Evolutionary conservation across 1,284 basidiomycete species (phyloP).

Genomic region (Cryptococcus deneoformans): DNA sequence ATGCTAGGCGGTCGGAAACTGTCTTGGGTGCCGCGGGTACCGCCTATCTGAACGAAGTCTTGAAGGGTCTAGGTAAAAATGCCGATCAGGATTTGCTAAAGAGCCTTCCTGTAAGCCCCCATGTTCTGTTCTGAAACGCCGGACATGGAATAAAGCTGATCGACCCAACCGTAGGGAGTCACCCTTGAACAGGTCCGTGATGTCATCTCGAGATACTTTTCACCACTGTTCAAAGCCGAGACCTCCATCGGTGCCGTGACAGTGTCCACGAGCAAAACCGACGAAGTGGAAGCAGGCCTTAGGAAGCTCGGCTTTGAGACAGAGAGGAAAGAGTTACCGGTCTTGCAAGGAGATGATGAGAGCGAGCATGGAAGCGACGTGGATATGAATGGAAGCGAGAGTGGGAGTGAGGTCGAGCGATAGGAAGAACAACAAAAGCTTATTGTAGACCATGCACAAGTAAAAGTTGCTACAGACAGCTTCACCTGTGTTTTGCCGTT

Average conservation of each 20-base stretch:
- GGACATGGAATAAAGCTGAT: background rate
- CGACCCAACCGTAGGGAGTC: conserved; percentile 55
- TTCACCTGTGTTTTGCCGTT: too few relatives aligned
- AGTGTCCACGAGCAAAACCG: conserved; percentile 74
- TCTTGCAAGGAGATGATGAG: conserved; percentile 25
- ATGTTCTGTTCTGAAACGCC: background rate
- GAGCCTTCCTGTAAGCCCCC: conserved; percentile 54
- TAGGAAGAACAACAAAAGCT: background rate
- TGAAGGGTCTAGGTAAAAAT: conserved; percentile 73
- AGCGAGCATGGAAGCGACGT: conserved; percentile 16
- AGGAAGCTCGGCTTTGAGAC: conserved; percentile 71
- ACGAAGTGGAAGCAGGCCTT: conserved; percentile 67
- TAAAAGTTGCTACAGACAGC: too few relatives aligned
- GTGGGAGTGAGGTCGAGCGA: conserved; percentile 10
- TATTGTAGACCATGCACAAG: too few relatives aligned
- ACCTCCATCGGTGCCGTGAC: conserved; percentile 79
- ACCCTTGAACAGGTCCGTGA: conserved; percentile 71
- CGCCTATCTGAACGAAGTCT: conserved; percentile 81
- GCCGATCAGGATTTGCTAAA: conserved; percentile 71
- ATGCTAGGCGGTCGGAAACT: conserved; percentile 78
- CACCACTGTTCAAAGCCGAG: conserved; percentile 79
- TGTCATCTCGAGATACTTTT: conserved; percentile 70
- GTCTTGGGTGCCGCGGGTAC: conserved; percentile 72
- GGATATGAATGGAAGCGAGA: conserved; percentile 7
- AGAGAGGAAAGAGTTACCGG: conserved; percentile 59